Percentiles rank a stretch among this genome's conserved stretches.
phyloP scores from a whole-genome alignment of 768 basidiomycete species.

The Pulveroboletus frians region DNA sequence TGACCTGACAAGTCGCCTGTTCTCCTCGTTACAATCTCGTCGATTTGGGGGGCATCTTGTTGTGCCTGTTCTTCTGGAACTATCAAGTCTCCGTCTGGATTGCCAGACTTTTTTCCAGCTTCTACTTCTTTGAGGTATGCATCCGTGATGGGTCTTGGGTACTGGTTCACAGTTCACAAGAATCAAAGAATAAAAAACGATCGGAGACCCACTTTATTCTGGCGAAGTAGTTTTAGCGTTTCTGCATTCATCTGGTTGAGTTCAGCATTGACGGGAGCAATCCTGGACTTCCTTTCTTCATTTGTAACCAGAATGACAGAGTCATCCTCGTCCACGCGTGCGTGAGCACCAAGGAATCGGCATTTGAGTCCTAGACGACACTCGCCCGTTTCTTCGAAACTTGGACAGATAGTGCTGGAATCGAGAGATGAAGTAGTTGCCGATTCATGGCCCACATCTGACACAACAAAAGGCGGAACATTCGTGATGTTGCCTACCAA shows the following conservation, averaged over 20 bases:
- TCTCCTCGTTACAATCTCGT: constrained; percentile 28
- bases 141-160: constrained; percentile 57
- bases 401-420: constrained; percentile 20
- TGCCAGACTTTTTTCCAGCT: constrained; percentile 19
- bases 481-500: constrained; percentile 38
- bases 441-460: constrained; percentile 5
- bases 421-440: constrained; percentile 14
- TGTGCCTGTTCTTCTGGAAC: constrained; percentile 15
- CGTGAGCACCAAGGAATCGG: constrained; percentile 81
- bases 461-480: constrained; percentile 46
- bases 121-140: constrained; percentile 55
- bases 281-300: constrained; percentile 51
- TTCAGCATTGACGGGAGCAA: constrained; percentile 50
- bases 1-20: constrained; percentile 36
- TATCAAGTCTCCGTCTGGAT: background rate
- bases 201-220: constrained; percentile 53
- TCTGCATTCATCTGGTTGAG: constrained; percentile 63
- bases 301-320: constrained; percentile 44
- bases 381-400: constrained; percentile 27
- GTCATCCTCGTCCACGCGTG: constrained; percentile 44
- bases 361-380: constrained; percentile 73
- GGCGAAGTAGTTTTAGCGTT: constrained; percentile 54
- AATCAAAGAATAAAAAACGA: background rate
- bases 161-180: constrained; percentile 37
- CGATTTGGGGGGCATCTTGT: background rate